These are phyloP conservation scores for Herpotrichia juniperi DNA, from an alignment of 2,329 filamentous ascomycete genomes.

Conservation along the genomic window DNA sequence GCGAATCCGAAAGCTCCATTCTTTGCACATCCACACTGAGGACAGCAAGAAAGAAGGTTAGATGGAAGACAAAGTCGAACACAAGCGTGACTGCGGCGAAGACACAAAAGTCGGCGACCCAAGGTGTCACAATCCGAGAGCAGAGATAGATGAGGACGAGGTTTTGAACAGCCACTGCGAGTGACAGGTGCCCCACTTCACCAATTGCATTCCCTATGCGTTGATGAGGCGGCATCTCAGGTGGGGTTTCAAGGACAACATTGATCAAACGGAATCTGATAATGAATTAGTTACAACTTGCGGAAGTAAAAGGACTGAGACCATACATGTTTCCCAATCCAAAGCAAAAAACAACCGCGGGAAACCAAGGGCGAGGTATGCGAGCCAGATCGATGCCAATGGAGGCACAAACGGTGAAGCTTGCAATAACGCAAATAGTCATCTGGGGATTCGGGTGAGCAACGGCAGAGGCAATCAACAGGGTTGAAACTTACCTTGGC, in stretches of 20 bases:
- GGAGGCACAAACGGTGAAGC: slow-evolving; percentile 79
- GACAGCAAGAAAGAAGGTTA: slow-evolving; percentile 81
- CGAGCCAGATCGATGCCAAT: slow-evolving; percentile 76
- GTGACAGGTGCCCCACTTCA: slow-evolving; percentile 71
- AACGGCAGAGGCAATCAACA: background rate
- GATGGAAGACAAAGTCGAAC: slow-evolving; percentile 78
- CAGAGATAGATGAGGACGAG: slow-evolving; percentile 68
- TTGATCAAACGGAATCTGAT: slow-evolving; percentile 74
- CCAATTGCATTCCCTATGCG: slow-evolving; percentile 77
- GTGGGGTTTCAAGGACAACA: slow-evolving; percentile 73
- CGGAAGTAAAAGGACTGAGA: background rate
- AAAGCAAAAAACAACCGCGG: slow-evolving; percentile 76
- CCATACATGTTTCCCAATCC: slow-evolving; percentile 74
- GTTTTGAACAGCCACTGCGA: slow-evolving; percentile 73
- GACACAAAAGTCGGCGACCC: slow-evolving; percentile 75
- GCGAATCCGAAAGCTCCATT: slow-evolving; percentile 75
- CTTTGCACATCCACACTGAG: slow-evolving; percentile 79
- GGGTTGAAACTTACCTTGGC: slow-evolving; percentile 57
- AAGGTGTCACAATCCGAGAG: slow-evolving; percentile 71
- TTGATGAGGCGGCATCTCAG: slow-evolving; percentile 70
- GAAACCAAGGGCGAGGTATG: slow-evolving; percentile 76
- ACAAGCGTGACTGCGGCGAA: slow-evolving; percentile 77
- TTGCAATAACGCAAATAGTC: slow-evolving; percentile 74
- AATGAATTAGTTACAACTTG: slow-evolving; percentile 15
- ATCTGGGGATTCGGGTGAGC: slow-evolving; percentile 51